Base-by-base conservation (phyloP, 1,284 basidiomycete species). In the Microbotryum saponariae region DNA sequence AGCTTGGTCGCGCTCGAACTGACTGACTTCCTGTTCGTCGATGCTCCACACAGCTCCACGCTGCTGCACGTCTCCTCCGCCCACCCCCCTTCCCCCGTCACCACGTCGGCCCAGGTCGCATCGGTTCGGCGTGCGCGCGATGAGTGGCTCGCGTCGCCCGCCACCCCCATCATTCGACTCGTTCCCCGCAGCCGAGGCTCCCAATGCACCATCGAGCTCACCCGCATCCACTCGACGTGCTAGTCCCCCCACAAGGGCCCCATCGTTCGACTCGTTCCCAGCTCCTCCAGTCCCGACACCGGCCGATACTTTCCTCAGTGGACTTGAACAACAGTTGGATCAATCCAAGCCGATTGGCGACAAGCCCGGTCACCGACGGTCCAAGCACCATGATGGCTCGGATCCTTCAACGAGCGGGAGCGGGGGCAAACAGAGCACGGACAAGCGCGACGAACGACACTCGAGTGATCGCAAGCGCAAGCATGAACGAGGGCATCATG, bases 221-320 rank as follows among this genome's bases (percentile, higher is more conserved):
- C 33, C 37, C 12, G 5, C 16, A 14, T 42, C 37, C 14, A 42
- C 14, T 25, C 51, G 5, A 50, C 21, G 25, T 1, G 51, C 23
- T 14, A 12, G 6, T 25, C 14, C n/a, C 23, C 20, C 25, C n/a
- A 18, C 42, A 6, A 54, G 51, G 2, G 51, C 61, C n/a, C 65
- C 62, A 23, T 44, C 57, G 2, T 62, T 62, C 62, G 25, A 53
- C 31, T 66, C 64, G 42, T 63, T 61, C 48, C 64, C 65, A 48
- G 54, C 59, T 54, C 58, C 48, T 50, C 56, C 61, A 29, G 18
- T 16, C 14, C 21, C 48, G 48, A 53, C 51, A 31, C n/a, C 27
- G 14, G 51, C 51, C 25, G 51, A 53, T 23, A 29, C 56, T 50
- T 6, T 23, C 52, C 14, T 46, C 42, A 23, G 25, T 33, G 48